Percentiles rank a stretch among this genome's conserved stretches.
phyloP scores from a whole-genome alignment of 331 rosid species.

The Acacia pycnantha region DNA sequence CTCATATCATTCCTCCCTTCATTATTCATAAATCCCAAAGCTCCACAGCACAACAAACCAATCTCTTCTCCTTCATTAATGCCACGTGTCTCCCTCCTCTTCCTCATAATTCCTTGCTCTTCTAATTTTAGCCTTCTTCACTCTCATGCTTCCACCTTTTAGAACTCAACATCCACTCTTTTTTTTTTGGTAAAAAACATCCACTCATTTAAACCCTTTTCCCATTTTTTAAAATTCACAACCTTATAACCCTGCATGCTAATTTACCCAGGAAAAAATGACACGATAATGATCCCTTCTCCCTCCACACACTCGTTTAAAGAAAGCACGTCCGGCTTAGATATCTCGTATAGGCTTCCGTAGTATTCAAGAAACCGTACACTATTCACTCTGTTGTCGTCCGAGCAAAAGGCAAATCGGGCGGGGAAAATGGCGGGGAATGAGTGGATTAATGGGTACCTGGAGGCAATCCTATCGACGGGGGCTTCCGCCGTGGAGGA shows the following conservation, averaged over 20 bases:
- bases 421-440: constrained; percentile 70
- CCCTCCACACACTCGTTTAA: not conserved
- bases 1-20: not conserved
- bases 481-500: constrained; percentile 81
- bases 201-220: constrained; percentile 20
- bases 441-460: constrained; percentile 93
- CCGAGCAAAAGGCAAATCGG: not conserved
- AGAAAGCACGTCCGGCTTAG: not conserved
- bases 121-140: not conserved
- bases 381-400: not conserved
- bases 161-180: not conserved
- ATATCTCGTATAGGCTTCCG: constrained; percentile 10
- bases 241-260: not conserved
- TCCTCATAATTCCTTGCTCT: not conserved
- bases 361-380: constrained; percentile 21
- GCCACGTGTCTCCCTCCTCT: constrained; percentile 35
- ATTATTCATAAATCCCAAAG: not conserved
- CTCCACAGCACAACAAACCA: not conserved
- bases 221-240: not conserved
- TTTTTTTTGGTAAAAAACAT: no score
- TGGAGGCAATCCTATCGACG: constrained; percentile 81
- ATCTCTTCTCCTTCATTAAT: not conserved
- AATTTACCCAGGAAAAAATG: not conserved
- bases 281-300: not conserved
- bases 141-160: not conserved